These are phyloP conservation scores for Dendrocalamus latiflorus DNA, from an alignment of 202 grass and related monocot genomes.

Conservation along the genomic window DNA sequence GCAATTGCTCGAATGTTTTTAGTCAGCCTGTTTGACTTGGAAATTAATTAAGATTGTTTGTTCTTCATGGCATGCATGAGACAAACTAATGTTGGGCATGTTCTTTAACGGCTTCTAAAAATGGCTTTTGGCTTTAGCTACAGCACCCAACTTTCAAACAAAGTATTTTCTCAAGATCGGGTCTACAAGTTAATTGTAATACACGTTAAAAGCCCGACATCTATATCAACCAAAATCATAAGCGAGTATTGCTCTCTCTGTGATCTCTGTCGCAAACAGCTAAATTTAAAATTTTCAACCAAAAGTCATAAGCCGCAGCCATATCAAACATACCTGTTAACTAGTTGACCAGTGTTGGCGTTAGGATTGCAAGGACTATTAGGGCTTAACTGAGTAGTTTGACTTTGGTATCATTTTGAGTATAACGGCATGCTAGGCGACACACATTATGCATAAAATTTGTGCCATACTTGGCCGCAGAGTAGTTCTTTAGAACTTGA, in stretches of 20 bases:
- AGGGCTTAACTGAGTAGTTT: background rate
- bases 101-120: too few species aligned
- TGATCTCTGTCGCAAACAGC: too few species aligned
- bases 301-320: too few species aligned
- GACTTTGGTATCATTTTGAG: conserved; percentile 18
- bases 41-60: conserved; percentile 1
- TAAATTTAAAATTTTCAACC: too few species aligned
- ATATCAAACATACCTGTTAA: background rate
- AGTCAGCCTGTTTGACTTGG: conserved; percentile 31
- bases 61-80: background rate
- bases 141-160: too few species aligned
- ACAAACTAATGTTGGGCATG: background rate
- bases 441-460: background rate
- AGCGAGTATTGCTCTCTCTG: too few species aligned
- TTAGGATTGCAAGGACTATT: conserved; percentile 30
- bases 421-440: conserved; percentile 9
- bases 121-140: too few species aligned
- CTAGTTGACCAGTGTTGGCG: conserved; percentile 22
- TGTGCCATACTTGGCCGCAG: background rate
- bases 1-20: background rate
- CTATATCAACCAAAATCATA: too few species aligned
- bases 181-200: too few species aligned
- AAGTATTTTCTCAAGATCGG: too few species aligned
- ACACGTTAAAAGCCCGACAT: too few species aligned
- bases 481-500: background rate